phyloP scores from a whole-genome alignment of 352 stramenopile genomes.

The Pythium biforme region DNA sequence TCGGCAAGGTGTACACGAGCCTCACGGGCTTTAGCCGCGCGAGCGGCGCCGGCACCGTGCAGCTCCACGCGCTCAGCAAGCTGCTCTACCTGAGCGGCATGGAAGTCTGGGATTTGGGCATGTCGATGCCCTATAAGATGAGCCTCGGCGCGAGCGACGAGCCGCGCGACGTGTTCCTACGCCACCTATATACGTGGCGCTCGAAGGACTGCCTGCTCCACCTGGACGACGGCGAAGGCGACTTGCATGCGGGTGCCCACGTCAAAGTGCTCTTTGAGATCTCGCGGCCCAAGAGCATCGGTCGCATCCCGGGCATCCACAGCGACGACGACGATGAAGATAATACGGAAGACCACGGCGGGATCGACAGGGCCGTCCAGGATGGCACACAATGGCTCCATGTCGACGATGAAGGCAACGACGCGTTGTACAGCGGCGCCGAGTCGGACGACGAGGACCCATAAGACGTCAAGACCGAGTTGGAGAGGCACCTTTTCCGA shows the following conservation, averaged over 20 bases:
- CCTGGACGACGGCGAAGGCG: slow-evolving; percentile 42
- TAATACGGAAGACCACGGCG: neutral
- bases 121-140: slow-evolving; percentile 90
- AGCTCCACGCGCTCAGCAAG: slow-evolving; percentile 76
- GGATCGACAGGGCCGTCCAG: slow-evolving; percentile 15
- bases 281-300: slow-evolving; percentile 31
- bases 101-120: slow-evolving; percentile 86
- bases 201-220: slow-evolving; percentile 47
- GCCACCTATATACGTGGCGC: slow-evolving; percentile 64
- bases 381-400: slow-evolving; percentile 19
- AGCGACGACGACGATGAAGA: slow-evolving; percentile 21
- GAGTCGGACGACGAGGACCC: slow-evolving; percentile 3
- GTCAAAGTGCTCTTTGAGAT: slow-evolving; percentile 63
- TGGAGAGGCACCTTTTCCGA: neutral
- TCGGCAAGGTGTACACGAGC: slow-evolving; percentile 91
- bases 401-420: slow-evolving; percentile 14
- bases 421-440: neutral
- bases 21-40: slow-evolving; percentile 77
- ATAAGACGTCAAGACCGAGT: neutral
- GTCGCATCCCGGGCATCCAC: slow-evolving; percentile 23
- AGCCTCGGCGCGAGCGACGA: slow-evolving; percentile 71
- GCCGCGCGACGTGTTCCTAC: slow-evolving; percentile 69
- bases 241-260: slow-evolving; percentile 37
- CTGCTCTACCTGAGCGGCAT: slow-evolving; percentile 75
- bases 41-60: slow-evolving; percentile 79